Evolutionary conservation across 202 grass and related monocot species (phyloP).

Genomic region (Carex arenaria): DNA sequence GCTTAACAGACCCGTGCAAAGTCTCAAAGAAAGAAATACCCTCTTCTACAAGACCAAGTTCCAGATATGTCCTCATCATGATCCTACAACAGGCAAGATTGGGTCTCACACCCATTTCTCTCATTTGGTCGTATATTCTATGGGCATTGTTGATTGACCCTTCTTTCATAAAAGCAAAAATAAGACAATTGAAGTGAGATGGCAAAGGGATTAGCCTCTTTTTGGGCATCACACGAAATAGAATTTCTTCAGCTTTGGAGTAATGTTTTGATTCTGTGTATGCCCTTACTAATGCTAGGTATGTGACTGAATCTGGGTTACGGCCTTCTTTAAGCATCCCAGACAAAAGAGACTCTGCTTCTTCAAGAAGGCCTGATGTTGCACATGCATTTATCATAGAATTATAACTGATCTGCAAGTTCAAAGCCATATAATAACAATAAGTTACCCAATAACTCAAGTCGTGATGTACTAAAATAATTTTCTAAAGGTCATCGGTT

Average conservation of each 20-base stretch:
- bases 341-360: slow-evolving; percentile 49
- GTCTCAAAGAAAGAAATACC: slow-evolving; percentile 60
- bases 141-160: slow-evolving; percentile 42
- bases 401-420: slow-evolving; percentile 83
- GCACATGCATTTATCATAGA: slow-evolving; percentile 71
- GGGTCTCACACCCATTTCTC: slow-evolving; percentile 32
- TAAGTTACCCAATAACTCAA: not conserved
- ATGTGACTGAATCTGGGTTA: slow-evolving; percentile 46
- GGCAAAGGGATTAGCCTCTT: slow-evolving; percentile 39
- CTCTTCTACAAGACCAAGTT: slow-evolving; percentile 39
- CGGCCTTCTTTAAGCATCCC: slow-evolving; percentile 48
- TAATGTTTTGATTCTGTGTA: slow-evolving; percentile 45
- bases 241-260: slow-evolving; percentile 42
- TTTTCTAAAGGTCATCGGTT: not conserved
- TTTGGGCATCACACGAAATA: slow-evolving; percentile 40
- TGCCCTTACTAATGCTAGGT: slow-evolving; percentile 52
- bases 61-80: slow-evolving; percentile 73
- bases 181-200: slow-evolving; percentile 68
- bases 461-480: not conserved
- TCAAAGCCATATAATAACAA: slow-evolving; percentile 5
- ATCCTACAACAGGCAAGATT: slow-evolving; percentile 59
- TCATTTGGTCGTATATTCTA: slow-evolving; percentile 50
- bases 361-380: slow-evolving; percentile 40
- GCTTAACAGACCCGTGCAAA: slow-evolving; percentile 29
- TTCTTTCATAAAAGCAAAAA: slow-evolving; percentile 56